These are phyloP conservation scores for Mycena rosella DNA, from an alignment of 768 basidiomycete genomes.

Conservation along the genomic window DNA sequence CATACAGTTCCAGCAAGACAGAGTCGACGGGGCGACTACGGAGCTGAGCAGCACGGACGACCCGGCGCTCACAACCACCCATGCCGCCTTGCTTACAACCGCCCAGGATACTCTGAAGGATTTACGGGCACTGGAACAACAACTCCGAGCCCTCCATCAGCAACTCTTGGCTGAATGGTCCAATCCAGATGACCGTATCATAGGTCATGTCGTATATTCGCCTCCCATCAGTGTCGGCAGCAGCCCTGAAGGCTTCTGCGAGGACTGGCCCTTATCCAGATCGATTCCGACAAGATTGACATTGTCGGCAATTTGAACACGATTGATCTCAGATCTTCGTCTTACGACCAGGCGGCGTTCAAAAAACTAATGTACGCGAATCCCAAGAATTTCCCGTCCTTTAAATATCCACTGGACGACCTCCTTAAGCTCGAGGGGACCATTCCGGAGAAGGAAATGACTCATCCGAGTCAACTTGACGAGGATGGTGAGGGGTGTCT, in stretches of 20 bases:
- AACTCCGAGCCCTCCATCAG: conserved; percentile 32
- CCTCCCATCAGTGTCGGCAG: conserved; percentile 41
- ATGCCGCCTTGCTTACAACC: too few species aligned
- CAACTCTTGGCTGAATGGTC: conserved; percentile 44
- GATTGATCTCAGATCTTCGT: conserved; percentile 42
- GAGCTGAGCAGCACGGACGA: conserved; percentile 23
- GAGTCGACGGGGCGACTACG: conserved; percentile 25
- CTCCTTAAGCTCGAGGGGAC: conserved; percentile 44
- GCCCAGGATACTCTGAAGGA: too few species aligned
- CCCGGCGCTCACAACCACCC: conserved; percentile 1
- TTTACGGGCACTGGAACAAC: too few species aligned
- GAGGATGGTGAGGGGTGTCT: conserved; percentile 42
- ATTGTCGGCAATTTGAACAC: conserved; percentile 42
- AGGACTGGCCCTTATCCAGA: conserved; percentile 44
- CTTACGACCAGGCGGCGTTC: background rate
- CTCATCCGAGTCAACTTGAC: conserved; percentile 40
- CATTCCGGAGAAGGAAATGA: conserved; percentile 48
- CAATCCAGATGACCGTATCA: conserved; percentile 33
- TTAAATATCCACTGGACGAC: conserved; percentile 46
- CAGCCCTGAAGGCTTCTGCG: conserved; percentile 38
- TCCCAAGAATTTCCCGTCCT: conserved; percentile 10
- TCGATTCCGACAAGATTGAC: conserved; percentile 41
- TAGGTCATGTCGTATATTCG: conserved; percentile 46
- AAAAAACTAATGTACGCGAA: background rate
- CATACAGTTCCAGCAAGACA: conserved; percentile 19